A percentile compares a stretch with the other conserved stretches of the same genome.
Evolutionary conservation across 345 rosid genomes (phyloP).

Genomic region (Rhodamnia argentea): DNA sequence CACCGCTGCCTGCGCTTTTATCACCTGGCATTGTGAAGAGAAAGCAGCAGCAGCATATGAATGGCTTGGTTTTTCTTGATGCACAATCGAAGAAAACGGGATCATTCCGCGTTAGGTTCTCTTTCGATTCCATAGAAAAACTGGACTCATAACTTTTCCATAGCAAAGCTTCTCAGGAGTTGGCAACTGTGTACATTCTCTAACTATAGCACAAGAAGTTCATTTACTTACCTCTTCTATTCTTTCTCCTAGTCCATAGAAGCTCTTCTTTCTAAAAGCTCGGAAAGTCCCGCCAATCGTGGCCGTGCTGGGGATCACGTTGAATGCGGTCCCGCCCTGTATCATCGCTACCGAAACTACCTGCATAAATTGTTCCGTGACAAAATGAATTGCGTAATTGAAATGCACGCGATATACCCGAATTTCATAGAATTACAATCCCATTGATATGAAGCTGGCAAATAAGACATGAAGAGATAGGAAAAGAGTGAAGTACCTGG

Average conservation of each 20-base stretch:
- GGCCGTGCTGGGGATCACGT: conserved; percentile 42
- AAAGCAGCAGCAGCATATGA: background rate
- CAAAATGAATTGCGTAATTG: background rate
- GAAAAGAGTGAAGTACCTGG: conserved; percentile 17
- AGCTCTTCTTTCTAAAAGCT: conserved; percentile 43
- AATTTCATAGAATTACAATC: background rate
- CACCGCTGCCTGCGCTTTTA: conserved; percentile 43
- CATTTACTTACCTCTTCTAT: conserved; percentile 32
- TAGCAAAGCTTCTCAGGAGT: background rate
- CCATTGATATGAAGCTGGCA: background rate
- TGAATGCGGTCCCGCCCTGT: conserved; percentile 39
- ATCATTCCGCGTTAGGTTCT: background rate
- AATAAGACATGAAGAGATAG: background rate
- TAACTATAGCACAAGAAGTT: background rate
- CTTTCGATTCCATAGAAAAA: background rate
- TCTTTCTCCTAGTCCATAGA: conserved; percentile 34
- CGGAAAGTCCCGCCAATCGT: conserved; percentile 49
- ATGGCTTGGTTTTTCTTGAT: background rate
- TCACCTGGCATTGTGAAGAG: conserved; percentile 20
- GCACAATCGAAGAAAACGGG: background rate
- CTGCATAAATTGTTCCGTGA: conserved; percentile 11
- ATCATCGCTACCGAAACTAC: conserved; percentile 50
- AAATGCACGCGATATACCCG: background rate
- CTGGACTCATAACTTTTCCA: background rate
- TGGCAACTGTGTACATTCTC: background rate